Evolutionary conservation across 306 rosid species (phyloP).

Genomic region (Cyclanthera cordifolia): DNA sequence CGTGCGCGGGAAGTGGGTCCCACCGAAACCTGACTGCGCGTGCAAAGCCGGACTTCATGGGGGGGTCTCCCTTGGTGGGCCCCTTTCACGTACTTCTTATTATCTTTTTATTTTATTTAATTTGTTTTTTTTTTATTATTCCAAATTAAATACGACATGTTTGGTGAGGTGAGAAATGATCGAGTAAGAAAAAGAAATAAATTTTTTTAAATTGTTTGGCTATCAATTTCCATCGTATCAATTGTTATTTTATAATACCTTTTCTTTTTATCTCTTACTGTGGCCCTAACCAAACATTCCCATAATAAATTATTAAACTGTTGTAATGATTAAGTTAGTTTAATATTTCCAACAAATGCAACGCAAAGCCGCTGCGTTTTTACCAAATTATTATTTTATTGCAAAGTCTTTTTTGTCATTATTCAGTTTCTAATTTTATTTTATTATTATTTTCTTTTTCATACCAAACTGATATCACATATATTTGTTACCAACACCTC

Average conservation of each 20-base stretch:
- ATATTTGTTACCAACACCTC: too few species aligned
- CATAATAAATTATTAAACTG: neutral
- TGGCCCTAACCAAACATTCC: too few species aligned
- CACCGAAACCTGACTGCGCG: slow-evolving; percentile 43
- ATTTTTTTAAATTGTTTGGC: too few species aligned
- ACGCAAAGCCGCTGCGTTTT: slow-evolving; percentile 11
- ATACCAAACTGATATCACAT: neutral
- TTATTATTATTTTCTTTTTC: neutral
- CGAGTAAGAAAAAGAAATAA: too few species aligned
- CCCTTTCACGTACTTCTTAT: neutral
- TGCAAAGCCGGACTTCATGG: slow-evolving; percentile 60
- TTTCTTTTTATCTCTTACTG: too few species aligned
- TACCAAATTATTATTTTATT: slow-evolving; percentile 10
- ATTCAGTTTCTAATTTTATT: neutral
- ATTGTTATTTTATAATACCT: too few species aligned
- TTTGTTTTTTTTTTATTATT: neutral
- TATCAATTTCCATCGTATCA: too few species aligned
- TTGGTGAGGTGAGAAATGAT: too few species aligned
- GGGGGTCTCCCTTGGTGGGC: slow-evolving; percentile 21
- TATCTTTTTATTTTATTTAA: neutral
- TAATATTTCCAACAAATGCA: slow-evolving; percentile 10
- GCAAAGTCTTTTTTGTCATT: slow-evolving; percentile 1
- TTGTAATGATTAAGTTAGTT: slow-evolving; percentile 2
- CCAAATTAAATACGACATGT: neutral
- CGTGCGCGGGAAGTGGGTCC: slow-evolving; percentile 28